These are phyloP conservation scores for Crithidia bombi DNA, from an alignment of 208 protist species.

Conservation along the genomic window DNA sequence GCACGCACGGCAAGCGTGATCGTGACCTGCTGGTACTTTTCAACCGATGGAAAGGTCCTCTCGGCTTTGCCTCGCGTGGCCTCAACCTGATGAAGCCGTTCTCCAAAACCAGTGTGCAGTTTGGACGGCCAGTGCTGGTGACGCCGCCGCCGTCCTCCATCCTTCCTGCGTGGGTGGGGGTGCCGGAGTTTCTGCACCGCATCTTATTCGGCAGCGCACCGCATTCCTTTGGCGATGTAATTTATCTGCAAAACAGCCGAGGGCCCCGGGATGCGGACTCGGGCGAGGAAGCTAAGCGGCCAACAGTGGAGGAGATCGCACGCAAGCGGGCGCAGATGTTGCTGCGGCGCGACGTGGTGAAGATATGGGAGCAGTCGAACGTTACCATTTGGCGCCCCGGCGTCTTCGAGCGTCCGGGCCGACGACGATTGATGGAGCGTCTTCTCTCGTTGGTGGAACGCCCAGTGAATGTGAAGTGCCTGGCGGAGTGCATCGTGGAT, in stretches of 20 bases:
- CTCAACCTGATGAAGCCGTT: background rate
- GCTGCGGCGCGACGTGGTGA: constrained; percentile 60
- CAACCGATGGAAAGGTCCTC: constrained; percentile 16
- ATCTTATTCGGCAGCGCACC: constrained; percentile 17
- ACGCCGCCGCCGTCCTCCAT: background rate
- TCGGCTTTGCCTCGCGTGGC: constrained; percentile 2
- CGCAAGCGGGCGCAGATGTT: constrained; percentile 53
- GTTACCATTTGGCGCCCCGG: constrained; percentile 69
- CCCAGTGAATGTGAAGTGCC: constrained; percentile 38
- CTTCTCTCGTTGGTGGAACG: constrained; percentile 39
- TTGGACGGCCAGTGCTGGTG: constrained; percentile 8
- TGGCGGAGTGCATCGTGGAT: constrained; percentile 58
- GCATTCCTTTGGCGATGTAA: background rate
- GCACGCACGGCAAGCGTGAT: constrained; percentile 49
- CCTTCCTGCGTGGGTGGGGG: background rate
- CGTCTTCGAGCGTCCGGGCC: constrained; percentile 35
- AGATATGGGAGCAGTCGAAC: constrained; percentile 55
- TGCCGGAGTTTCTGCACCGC: constrained; percentile 8
- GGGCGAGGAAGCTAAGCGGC: constrained; percentile 10
- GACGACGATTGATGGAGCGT: constrained; percentile 33
- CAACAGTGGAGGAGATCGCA: constrained; percentile 32
- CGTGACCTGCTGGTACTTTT: constrained; percentile 53
- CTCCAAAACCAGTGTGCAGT: constrained; percentile 10
- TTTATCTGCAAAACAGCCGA: background rate
- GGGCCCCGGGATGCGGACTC: background rate